Evolutionary conservation across 371 early-diverging fungal genomes (phyloP).

Genomic region (Coemansia sp.): DNA sequence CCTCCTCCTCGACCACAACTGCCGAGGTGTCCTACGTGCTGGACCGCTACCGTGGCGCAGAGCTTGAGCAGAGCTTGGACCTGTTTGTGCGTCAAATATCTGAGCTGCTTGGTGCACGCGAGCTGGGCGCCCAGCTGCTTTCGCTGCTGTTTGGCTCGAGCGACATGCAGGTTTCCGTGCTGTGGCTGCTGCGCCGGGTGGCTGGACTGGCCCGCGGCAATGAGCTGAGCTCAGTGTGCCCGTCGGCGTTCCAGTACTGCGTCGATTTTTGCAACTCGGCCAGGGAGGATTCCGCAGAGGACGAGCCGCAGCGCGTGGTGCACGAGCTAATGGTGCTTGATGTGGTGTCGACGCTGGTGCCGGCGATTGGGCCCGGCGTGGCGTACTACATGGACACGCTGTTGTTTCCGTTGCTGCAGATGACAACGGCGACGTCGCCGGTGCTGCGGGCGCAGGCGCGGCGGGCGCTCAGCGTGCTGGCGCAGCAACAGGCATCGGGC

Average conservation of each 20-base stretch:
- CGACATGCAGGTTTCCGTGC: background rate
- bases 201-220: background rate
- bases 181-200: conserved; percentile 29
- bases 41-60: conserved; percentile 14
- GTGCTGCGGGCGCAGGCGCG: conserved; percentile 23
- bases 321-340: conserved; percentile 22
- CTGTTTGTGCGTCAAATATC: conserved; percentile 9
- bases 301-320: background rate
- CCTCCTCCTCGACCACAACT: background rate
- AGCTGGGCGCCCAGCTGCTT: conserved; percentile 26
- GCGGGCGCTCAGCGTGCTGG: conserved; percentile 13
- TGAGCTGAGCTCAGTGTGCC: conserved; percentile 2
- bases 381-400: conserved; percentile 36
- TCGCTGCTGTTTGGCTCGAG: conserved; percentile 3
- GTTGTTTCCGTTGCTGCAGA: conserved; percentile 37
- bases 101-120: background rate
- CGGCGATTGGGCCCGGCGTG: conserved; percentile 14
- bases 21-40: conserved; percentile 20
- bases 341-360: conserved; percentile 17
- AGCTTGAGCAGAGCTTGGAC: conserved; percentile 13
- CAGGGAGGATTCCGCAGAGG: background rate
- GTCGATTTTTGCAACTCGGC: conserved; percentile 1
- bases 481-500: background rate
- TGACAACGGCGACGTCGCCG: conserved; percentile 4
- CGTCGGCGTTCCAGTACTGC: conserved; percentile 29